Evolutionary conservation across 2,329 filamentous ascomycete species (phyloP).

Genomic region (Epichloe typhina): DNA sequence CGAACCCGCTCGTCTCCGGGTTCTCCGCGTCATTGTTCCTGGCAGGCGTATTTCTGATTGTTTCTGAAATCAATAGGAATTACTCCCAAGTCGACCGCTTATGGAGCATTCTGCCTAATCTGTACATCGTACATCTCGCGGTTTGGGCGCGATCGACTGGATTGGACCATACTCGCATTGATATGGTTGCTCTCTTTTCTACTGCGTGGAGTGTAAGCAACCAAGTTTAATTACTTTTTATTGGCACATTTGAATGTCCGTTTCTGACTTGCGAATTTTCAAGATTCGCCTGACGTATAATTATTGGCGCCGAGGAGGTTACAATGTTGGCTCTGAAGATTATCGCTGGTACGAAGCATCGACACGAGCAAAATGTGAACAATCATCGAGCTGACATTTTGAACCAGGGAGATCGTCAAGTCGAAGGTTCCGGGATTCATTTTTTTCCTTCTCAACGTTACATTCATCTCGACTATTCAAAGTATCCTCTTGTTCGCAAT

Average conservation of each 20-base stretch:
- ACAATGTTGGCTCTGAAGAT: constrained; percentile 78
- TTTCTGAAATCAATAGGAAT: constrained; percentile 79
- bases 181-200: constrained; percentile 58
- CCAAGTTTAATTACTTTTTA: background rate
- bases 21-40: constrained; percentile 60
- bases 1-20: constrained; percentile 72
- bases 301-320: constrained; percentile 92
- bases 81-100: constrained; percentile 92
- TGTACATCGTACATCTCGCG: constrained; percentile 77
- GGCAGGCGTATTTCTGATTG: constrained; percentile 57
- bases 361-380: background rate
- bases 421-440: constrained; percentile 45
- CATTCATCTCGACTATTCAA: constrained; percentile 81
- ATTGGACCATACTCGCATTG: constrained; percentile 55
- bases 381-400: constrained; percentile 1
- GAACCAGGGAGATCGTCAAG: constrained; percentile 53
- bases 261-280: background rate
- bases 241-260: background rate
- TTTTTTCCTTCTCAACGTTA: constrained; percentile 76
- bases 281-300: constrained; percentile 81
- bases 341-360: constrained; percentile 57
- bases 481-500: constrained; percentile 69
- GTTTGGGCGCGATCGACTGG: constrained; percentile 70
- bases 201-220: constrained; percentile 63
- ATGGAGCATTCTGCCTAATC: constrained; percentile 79